Evolutionary conservation across 2,329 filamentous ascomycete genomes (phyloP).

Genomic region (Fusarium cicatricum): DNA sequence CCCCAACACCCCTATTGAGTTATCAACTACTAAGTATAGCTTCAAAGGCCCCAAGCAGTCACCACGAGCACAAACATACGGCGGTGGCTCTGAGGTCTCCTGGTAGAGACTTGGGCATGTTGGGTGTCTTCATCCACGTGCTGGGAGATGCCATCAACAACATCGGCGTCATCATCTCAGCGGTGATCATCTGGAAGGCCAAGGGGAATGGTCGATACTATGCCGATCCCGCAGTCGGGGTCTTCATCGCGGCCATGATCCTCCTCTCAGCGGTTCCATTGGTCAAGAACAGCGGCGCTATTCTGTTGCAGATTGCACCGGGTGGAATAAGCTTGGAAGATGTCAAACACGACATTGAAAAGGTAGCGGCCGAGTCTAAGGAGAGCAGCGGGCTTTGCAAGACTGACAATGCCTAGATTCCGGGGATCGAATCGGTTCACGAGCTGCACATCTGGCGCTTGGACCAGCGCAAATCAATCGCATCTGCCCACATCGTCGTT

Average conservation of each 20-base stretch:
- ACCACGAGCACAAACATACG: constrained; percentile 61
- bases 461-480: constrained; percentile 73
- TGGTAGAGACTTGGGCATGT: constrained; percentile 71
- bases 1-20: not conserved
- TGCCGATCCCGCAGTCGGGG: constrained; percentile 73
- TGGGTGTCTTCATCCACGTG: constrained; percentile 75
- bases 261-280: constrained; percentile 69
- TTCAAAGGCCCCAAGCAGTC: constrained; percentile 39
- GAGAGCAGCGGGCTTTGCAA: not conserved
- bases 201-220: constrained; percentile 69
- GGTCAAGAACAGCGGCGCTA: constrained; percentile 67
- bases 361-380: constrained; percentile 48
- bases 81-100: constrained; percentile 40
- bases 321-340: constrained; percentile 66
- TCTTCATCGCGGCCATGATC: constrained; percentile 79
- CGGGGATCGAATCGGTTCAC: constrained; percentile 72
- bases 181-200: constrained; percentile 73
- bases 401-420: constrained; percentile 58
- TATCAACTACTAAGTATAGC: constrained; percentile 21
- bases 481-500: constrained; percentile 74
- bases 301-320: constrained; percentile 74
- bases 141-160: constrained; percentile 80
- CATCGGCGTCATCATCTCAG: constrained; percentile 75
- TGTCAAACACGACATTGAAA: constrained; percentile 74
- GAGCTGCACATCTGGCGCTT: constrained; percentile 80